Evolutionary conservation across 202 grass and related monocot genomes (phyloP).

Genomic region (Hordeum pubiflorum): DNA sequence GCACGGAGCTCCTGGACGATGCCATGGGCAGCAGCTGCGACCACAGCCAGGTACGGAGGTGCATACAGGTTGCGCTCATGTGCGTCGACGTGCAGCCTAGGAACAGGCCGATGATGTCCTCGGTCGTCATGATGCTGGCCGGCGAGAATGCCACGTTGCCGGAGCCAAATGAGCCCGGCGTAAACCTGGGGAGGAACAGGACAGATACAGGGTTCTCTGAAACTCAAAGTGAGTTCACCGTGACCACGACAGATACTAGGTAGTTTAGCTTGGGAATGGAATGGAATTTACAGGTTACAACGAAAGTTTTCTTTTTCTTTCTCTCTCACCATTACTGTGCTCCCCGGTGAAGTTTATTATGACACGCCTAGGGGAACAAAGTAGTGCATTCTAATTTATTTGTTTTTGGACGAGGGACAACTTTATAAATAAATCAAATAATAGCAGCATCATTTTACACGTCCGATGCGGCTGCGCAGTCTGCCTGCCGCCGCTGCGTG

Average conservation of each 20-base stretch:
- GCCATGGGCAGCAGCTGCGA: conserved; percentile 16
- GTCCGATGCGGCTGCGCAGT: too few relatives aligned
- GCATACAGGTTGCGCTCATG: conserved; percentile 49
- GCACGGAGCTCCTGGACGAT: conserved; percentile 19
- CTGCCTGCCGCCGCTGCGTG: too few relatives aligned
- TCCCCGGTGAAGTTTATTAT: too few relatives aligned
- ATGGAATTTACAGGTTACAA: not conserved
- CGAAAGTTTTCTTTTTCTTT: not conserved
- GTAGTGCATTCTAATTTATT: too few relatives aligned
- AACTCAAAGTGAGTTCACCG: conserved; percentile 7
- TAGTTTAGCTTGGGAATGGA: conserved; percentile 2
- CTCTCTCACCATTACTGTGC: too few relatives aligned
- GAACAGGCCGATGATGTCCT: conserved; percentile 63
- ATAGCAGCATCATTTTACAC: too few relatives aligned
- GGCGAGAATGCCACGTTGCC: conserved; percentile 32
- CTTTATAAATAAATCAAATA: too few relatives aligned
- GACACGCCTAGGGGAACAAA: too few relatives aligned
- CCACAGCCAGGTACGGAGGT: conserved; percentile 23
- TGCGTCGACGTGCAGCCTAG: conserved; percentile 53
- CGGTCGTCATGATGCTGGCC: conserved; percentile 40
- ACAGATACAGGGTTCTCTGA: conserved; percentile 22
- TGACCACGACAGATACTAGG: conserved; percentile 32
- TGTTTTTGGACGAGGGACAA: too few relatives aligned
- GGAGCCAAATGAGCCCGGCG: conserved; percentile 55
- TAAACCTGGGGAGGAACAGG: conserved; percentile 20